Conservation (phyloP, 2,329 filamentous ascomycete genomes). For the Fusarium abutilonis region DNA sequence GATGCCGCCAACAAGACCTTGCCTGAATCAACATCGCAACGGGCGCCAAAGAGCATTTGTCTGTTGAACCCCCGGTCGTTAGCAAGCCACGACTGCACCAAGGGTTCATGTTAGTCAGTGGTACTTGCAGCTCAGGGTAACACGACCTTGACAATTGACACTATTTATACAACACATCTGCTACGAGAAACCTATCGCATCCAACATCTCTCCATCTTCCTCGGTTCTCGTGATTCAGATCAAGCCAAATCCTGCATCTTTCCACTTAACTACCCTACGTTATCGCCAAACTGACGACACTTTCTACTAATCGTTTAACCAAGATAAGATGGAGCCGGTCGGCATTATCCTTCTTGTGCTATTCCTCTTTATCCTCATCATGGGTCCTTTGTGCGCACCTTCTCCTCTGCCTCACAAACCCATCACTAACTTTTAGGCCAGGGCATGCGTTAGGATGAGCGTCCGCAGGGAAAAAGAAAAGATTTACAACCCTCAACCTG, state of each 20-base stretch:
- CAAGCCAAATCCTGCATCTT: background rate
- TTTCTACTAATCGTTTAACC: slow-evolving; percentile 2
- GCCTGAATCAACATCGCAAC: background rate
- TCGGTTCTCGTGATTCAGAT: background rate
- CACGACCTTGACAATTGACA: slow-evolving; percentile 3
- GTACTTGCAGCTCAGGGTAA: background rate
- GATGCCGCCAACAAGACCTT: slow-evolving; percentile 7
- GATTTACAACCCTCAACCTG: slow-evolving; percentile 36
- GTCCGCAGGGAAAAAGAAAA: slow-evolving; percentile 22
- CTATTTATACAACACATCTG: slow-evolving; percentile 8
- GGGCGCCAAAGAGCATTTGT: slow-evolving; percentile 1
- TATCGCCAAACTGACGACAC: slow-evolving; percentile 8
- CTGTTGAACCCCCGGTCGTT: slow-evolving; percentile 11
- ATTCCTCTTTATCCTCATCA: slow-evolving; percentile 36
- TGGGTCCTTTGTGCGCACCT: slow-evolving; percentile 38
- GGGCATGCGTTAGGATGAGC: slow-evolving; percentile 34
- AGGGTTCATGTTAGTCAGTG: slow-evolving; percentile 11
- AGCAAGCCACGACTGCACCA: slow-evolving; percentile 18
- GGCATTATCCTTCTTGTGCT: slow-evolving; percentile 41
- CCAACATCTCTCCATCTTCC: background rate
- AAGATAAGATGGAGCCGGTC: slow-evolving; percentile 39
- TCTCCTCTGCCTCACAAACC: background rate
- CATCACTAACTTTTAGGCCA: slow-evolving; percentile 18
- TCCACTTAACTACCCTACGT: background rate
- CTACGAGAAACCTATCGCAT: slow-evolving; percentile 1